A percentile compares a stretch with the other conserved stretches of the same genome.
These are phyloP conservation scores for Quercus cerris DNA, from an alignment of 306 rosid genomes.

Conservation along the genomic window DNA sequence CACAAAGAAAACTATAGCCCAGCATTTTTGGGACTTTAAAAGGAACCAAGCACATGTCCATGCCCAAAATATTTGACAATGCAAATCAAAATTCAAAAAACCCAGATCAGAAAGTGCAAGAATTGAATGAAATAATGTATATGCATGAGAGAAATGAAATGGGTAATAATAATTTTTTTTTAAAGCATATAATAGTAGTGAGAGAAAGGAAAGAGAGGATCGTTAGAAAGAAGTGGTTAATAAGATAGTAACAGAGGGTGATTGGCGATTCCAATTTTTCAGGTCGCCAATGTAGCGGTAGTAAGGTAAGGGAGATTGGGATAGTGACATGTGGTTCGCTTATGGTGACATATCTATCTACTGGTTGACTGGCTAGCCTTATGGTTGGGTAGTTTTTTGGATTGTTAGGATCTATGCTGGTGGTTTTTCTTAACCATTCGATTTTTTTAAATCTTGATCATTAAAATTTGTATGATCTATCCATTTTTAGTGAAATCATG, in stretches of 20 bases:
- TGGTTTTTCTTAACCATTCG: neutral
- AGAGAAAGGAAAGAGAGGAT: slow-evolving; percentile 33
- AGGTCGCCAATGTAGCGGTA: slow-evolving; percentile 50
- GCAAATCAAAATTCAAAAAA: slow-evolving; percentile 3
- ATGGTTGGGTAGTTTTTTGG: neutral
- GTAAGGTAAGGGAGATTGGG: slow-evolving; percentile 27
- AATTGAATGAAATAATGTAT: neutral
- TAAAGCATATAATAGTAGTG: slow-evolving; percentile 17
- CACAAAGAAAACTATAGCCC: slow-evolving; percentile 10
- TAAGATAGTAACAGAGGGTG: neutral
- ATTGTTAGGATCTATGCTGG: slow-evolving; percentile 2
- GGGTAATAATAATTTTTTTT: no score
- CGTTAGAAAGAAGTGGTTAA: slow-evolving; percentile 31
- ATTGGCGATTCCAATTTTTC: slow-evolving; percentile 48
- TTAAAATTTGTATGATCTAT: no score
- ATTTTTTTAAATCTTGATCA: no score
- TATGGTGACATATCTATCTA: slow-evolving; percentile 24
- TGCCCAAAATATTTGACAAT: neutral
- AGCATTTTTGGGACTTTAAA: neutral
- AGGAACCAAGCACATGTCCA: slow-evolving; percentile 19
- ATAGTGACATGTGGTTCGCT: slow-evolving; percentile 37
- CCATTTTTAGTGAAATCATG: no score
- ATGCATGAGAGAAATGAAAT: neutral
- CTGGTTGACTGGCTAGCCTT: slow-evolving; percentile 15
- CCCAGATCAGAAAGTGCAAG: slow-evolving; percentile 13